These are phyloP conservation scores for Ustilago esculenta DNA, from an alignment of 1,284 basidiomycete genomes.

Conservation along the genomic window DNA sequence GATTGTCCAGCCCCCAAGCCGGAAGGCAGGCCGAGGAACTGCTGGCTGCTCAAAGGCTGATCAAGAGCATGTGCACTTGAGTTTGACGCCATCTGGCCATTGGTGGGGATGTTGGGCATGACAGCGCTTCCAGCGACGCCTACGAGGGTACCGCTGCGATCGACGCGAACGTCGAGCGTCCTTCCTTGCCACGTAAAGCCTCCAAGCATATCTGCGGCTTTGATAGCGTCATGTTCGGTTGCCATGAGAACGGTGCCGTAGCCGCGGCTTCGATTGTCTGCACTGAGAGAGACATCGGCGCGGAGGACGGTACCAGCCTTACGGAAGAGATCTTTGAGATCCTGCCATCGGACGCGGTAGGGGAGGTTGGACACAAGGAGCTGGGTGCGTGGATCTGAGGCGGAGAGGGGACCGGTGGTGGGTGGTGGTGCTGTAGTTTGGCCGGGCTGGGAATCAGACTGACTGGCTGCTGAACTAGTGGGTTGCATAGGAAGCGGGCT, in stretches of 20 bases:
- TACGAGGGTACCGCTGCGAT: conserved; percentile 54
- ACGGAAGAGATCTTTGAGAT: conserved; percentile 68
- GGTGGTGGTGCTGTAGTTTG: conserved; percentile 17
- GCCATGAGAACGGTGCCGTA: conserved; percentile 65
- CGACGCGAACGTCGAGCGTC: conserved; percentile 60
- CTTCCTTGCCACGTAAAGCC: conserved; percentile 67
- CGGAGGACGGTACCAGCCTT: conserved; percentile 68
- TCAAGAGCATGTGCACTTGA: conserved; percentile 1
- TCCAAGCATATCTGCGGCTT: conserved; percentile 67
- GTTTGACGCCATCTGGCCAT: background rate
- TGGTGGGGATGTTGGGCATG: conserved; percentile 13
- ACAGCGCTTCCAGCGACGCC: conserved; percentile 40
- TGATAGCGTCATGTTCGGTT: conserved; percentile 65
- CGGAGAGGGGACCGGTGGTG: conserved; percentile 51
- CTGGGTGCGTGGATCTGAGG: conserved; percentile 83
- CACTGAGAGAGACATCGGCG: conserved; percentile 67
- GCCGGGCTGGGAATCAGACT: background rate
- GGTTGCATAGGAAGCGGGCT: conserved; percentile 2
- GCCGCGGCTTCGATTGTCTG: conserved; percentile 63
- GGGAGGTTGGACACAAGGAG: conserved; percentile 66
- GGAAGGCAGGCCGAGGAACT: conserved; percentile 28
- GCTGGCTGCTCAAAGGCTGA: conserved; percentile 2
- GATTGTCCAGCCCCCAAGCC: background rate
- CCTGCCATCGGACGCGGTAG: conserved; percentile 68
- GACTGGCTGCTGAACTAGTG: background rate